Percentiles rank a stretch among this genome's conserved stretches.
Conservation (phyloP, 2,329 filamentous ascomycete genomes). For the Niveomyces coronatus region DNA sequence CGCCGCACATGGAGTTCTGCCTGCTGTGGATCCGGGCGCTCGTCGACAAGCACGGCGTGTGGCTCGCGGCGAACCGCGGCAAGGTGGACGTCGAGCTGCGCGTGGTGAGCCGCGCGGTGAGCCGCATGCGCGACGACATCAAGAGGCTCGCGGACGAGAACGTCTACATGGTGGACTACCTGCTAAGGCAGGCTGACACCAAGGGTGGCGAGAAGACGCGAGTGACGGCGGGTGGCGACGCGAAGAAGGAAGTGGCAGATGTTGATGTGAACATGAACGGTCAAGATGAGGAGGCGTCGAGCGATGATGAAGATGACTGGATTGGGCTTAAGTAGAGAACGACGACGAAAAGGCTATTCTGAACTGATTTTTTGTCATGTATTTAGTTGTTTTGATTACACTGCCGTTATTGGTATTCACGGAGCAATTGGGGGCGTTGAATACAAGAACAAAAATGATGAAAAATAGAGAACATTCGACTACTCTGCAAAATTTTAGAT, state of each 20-base stretch:
- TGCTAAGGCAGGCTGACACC: conserved; percentile 43
- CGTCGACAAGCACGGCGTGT: conserved; percentile 73
- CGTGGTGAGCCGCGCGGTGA: conserved; percentile 69
- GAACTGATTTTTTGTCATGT: conserved; percentile 1
- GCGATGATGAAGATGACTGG: conserved; percentile 34
- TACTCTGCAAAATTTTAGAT: too few species aligned
- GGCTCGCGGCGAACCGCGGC: conserved; percentile 69
- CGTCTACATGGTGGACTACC: conserved; percentile 77
- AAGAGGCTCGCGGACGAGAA: conserved; percentile 80
- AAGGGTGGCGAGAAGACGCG: conserved; percentile 15
- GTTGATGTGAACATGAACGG: conserved; percentile 19
- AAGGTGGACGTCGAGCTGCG: conserved; percentile 78
- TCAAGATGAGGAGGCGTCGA: conserved; percentile 23
- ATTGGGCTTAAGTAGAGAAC: conserved; percentile 35
- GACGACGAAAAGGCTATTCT: neutral
- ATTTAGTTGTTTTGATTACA: conserved; percentile 1
- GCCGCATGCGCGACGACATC: conserved; percentile 72
- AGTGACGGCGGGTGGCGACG: conserved; percentile 12
- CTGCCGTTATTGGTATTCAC: conserved; percentile 7
- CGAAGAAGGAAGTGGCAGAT: conserved; percentile 19
- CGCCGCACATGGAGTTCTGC: conserved; percentile 90
- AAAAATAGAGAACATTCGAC: too few species aligned
- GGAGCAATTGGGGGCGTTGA: conserved; percentile 10
- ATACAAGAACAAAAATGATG: conserved; percentile 12
- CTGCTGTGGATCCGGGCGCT: conserved; percentile 82